Evolutionary conservation across 2,329 filamentous ascomycete species (phyloP), one percentile per base, ranked within the genome.

Genomic region (Microcyclosporella mali): DNA sequence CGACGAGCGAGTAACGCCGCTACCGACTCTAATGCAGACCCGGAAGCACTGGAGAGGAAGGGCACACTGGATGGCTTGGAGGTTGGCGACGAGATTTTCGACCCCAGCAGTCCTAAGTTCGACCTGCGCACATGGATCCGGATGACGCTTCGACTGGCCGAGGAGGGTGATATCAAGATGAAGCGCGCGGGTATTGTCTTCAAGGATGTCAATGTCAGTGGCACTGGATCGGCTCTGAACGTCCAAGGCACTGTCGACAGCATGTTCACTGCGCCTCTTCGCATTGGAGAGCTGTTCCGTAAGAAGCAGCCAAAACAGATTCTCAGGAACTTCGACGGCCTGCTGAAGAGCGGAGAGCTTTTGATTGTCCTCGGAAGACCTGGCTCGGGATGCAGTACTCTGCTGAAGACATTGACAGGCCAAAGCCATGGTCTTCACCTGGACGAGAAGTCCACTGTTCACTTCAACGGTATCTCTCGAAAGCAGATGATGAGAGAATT

Each of bases 191-290:
- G 81, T 3, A 70, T 86, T 6, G 73, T 75, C 0, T 85, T 79
- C 65, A 77, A 77, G 46, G 71, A 84, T 39, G 70, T 87, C 27
- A 76, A 75, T 43, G 79, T 88, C 0, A 81, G 72, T 4, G 84
- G 84, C 0, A 80, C 79, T 0, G 83, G 82, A 0, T 72, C 75
- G 2, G 80, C 81, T 0, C 59, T 88, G 17, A 81, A 85, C 50
- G 67, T 86, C 1, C 84, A 88, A 57, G 70, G 79, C 42, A 86
- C 78, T 2, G 79, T 88, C 2, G 72, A 69, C 2, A 79, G 79
- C 1, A 63, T 78, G 6, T 58, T 85, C 16, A 61, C 75, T 46
- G 69, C 75, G 0, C 83, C 80, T 0, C 64, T 85, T 16, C 70
- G 78, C 1, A 58, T 77, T 0, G 69, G 73, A 1, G 76, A 85